Percentiles rank a stretch among this genome's conserved stretches.
phyloP scores from a whole-genome alignment of 257 asterid species.

The Primulina huaijiensis region DNA sequence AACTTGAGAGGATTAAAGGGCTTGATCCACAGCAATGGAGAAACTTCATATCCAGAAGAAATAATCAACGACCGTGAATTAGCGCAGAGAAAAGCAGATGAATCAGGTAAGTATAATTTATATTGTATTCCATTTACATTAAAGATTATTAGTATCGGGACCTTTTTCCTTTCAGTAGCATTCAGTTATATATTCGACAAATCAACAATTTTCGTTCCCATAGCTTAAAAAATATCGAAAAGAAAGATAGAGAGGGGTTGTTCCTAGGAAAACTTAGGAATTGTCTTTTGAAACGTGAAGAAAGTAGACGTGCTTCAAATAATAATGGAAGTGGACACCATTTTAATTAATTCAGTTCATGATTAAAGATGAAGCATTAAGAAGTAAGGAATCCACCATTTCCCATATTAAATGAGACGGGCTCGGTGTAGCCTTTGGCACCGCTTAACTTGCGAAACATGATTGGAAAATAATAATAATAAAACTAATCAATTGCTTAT shows the following conservation, averaged over 20 bases:
- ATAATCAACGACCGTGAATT: constrained; percentile 63
- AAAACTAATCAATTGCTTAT: neutral
- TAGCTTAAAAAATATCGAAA: too few species aligned
- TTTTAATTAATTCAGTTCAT: constrained; percentile 10
- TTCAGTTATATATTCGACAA: too few species aligned
- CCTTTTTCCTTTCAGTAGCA: too few species aligned
- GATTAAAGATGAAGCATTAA: constrained; percentile 2
- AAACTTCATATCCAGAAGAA: constrained; percentile 47
- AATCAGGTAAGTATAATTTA: constrained; percentile 47
- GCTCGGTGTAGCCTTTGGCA: constrained; percentile 18
- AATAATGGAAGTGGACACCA: constrained; percentile 5
- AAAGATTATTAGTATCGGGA: too few species aligned
- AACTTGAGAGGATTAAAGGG: constrained; percentile 62
- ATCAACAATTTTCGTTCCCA: too few species aligned
- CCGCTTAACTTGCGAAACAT: constrained; percentile 23
- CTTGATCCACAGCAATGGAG: constrained; percentile 37
- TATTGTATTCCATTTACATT: too few species aligned
- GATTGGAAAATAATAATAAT: neutral
- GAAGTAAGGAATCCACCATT: constrained; percentile 3
- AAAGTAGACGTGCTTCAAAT: too few species aligned
- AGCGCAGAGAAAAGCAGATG: constrained; percentile 87
- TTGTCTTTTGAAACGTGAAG: too few species aligned
- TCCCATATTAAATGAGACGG: neutral
- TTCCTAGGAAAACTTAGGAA: too few species aligned
- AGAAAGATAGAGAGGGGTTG: too few species aligned